phyloP scores from a whole-genome alignment of 371 early-diverging fungal genomes.

The Capillidium heterosporum region DNA sequence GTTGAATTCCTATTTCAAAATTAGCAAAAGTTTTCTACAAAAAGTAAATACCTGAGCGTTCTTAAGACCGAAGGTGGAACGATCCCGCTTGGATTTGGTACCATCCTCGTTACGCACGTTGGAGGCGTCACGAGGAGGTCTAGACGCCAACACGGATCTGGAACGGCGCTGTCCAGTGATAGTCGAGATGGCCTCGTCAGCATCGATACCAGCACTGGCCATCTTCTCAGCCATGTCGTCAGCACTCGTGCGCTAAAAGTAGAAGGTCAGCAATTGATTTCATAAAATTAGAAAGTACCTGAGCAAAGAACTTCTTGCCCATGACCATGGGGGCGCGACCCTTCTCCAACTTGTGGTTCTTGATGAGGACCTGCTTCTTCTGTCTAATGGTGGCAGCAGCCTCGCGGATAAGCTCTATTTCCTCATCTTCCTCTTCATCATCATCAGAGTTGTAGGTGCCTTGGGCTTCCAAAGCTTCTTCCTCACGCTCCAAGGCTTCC shows the following conservation, averaged over 20 bases:
- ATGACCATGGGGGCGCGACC: slow-evolving; percentile 43
- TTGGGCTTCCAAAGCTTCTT: slow-evolving; percentile 78
- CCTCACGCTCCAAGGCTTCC: slow-evolving; percentile 91
- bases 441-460: slow-evolving; percentile 85
- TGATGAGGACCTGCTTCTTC: slow-evolving; percentile 64
- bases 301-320: slow-evolving; percentile 29
- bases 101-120: slow-evolving; percentile 16
- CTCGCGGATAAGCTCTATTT: slow-evolving; percentile 50
- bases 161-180: slow-evolving; percentile 15
- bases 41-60: slow-evolving; percentile 18
- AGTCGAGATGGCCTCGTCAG: slow-evolving; percentile 20
- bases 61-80: slow-evolving; percentile 56
- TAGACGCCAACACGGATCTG: slow-evolving; percentile 22
- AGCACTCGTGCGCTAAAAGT: slow-evolving; percentile 37
- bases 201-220: slow-evolving; percentile 35
- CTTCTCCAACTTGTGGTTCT: slow-evolving; percentile 48
- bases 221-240: slow-evolving; percentile 40
- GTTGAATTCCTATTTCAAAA: slow-evolving; percentile 22
- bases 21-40: too few species aligned
- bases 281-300: slow-evolving; percentile 12
- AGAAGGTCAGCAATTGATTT: background rate
- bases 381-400: slow-evolving; percentile 70
- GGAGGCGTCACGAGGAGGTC: slow-evolving; percentile 13
- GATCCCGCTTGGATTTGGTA: slow-evolving; percentile 27
- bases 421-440: slow-evolving; percentile 38